Base-by-base conservation (phyloP, 306 rosid species). In the Mucuna pruriens region DNA sequence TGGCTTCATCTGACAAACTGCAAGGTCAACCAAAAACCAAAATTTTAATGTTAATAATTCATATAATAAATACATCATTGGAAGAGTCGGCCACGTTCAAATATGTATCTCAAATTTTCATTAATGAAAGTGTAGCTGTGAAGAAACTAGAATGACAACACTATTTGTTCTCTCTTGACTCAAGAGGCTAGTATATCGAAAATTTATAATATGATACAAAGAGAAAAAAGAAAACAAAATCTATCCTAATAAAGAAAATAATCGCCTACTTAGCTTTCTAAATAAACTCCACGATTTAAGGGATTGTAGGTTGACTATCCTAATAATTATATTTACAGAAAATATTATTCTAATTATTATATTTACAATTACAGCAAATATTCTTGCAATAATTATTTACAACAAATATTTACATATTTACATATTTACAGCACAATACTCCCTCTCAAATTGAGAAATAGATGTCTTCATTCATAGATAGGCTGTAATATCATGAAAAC, bases 1-100 rank as follows among this genome's bases (percentile, higher is more conserved):
- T 3, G 55, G 33, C 74, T 84, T 61, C 83, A 40, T 71, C 63
- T 55, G 52, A 17, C 25, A 75, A 73, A 82, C 84, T 48, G 81
- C 84, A 77, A 49, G 73, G n/a, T 33, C 71, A n/a, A 22, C 78
- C 61, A 63, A 44, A 81, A 72, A 39, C 42, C 40, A 61, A n/a
- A 13, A 44, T 20, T 26, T 57, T 60, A 12, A 4, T 62, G 63
- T 77, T 46, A 19, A 64, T 46, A 64, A 64, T 12, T 64, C 64
- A 25, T 10, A 40, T 9, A 63, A 29, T 31, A 31, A 45, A 75
- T 23, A 33, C 15, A 45, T 12, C 16, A 29, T 62, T 49, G 48
- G 4, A 73, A 62, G 44, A 29, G 15, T 26, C 46, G n/a, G n/a
- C 5, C 7, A 4, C 4, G 22, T 31, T 61, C 54, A 17, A 76